Conservation (phyloP, 2,329 filamentous ascomycete genomes). For the Claviceps humidiphila region DNA sequence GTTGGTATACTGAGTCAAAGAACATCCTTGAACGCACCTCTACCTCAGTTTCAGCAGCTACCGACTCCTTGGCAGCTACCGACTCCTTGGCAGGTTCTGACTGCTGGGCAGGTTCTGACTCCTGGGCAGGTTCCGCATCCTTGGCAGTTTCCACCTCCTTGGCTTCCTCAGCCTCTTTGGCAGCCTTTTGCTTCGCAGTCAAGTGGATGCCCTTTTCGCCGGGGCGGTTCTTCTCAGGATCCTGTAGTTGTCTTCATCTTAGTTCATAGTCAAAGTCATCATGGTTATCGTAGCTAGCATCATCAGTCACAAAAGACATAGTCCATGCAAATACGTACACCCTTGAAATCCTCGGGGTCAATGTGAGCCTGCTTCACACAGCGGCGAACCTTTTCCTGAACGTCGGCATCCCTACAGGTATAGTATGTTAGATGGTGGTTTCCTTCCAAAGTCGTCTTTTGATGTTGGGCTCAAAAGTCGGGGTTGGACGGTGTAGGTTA, state of each 20-base stretch:
- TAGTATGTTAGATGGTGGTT: background rate
- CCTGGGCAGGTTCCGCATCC: too few species aligned
- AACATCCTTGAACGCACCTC: conserved; percentile 7
- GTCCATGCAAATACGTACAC: conserved; percentile 43
- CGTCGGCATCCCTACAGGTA: conserved; percentile 36
- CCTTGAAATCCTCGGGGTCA: conserved; percentile 75
- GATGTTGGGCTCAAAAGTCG: background rate
- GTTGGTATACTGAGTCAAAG: background rate
- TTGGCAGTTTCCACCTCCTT: too few species aligned
- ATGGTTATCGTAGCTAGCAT: background rate
- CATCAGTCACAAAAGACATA: background rate
- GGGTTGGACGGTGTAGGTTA: background rate
- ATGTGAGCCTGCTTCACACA: conserved; percentile 69
- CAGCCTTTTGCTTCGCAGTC: conserved; percentile 22
- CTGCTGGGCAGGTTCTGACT: too few species aligned
- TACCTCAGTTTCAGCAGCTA: conserved; percentile 14
- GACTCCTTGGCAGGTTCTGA: background rate
- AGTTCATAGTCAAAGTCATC: too few species aligned
- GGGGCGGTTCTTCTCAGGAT: conserved; percentile 58
- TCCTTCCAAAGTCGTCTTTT: too few species aligned
- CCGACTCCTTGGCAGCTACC: conserved; percentile 12
- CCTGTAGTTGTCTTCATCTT: conserved; percentile 32
- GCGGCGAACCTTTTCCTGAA: conserved; percentile 59
- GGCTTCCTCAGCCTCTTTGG: conserved; percentile 11
- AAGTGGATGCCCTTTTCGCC: conserved; percentile 52